phyloP scores from a whole-genome alignment of 129 eudicot species.

The Dittrichia graveolens region DNA sequence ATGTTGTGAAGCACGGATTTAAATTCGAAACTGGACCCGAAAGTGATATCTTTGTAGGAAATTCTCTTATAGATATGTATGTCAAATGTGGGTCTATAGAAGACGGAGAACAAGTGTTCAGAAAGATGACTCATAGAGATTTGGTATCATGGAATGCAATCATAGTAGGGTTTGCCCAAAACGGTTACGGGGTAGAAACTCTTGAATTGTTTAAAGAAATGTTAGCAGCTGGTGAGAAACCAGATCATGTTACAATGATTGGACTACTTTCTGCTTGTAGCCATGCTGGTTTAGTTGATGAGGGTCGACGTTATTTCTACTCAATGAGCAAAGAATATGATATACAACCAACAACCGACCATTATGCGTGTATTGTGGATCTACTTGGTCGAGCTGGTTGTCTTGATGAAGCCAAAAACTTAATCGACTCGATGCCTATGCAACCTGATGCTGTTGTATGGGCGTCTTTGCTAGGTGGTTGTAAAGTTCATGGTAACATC shows the following conservation, averaged over 20 bases:
- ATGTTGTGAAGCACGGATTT: constrained; percentile 48
- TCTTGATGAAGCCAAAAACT: constrained; percentile 42
- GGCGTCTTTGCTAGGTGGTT: constrained; percentile 49
- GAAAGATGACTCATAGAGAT: constrained; percentile 36
- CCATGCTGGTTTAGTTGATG: constrained; percentile 41
- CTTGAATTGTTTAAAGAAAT: constrained; percentile 34
- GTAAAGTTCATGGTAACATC: constrained; percentile 43
- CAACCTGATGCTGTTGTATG: constrained; percentile 45
- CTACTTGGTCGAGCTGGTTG: constrained; percentile 49
- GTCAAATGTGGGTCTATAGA: constrained; percentile 43
- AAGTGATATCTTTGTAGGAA: constrained; percentile 45
- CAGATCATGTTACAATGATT: constrained; percentile 50
- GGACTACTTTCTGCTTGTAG: constrained; percentile 50
- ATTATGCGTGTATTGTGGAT: constrained; percentile 44
- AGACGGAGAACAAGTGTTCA: constrained; percentile 38
- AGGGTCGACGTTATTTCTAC: constrained; percentile 35
- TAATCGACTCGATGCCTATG: constrained; percentile 41
- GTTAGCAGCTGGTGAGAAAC: constrained; percentile 41
- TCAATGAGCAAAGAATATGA: constrained; percentile 36
- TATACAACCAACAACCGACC: constrained; percentile 39
- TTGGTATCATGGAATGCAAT: constrained; percentile 47
- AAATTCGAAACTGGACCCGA: constrained; percentile 40
- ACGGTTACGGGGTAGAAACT: constrained; percentile 39
- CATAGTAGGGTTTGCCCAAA: constrained; percentile 37
- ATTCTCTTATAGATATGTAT: constrained; percentile 47